Base-by-base conservation (phyloP, 2,329 filamentous ascomycete genomes). In the Xylariaceae sp. region DNA sequence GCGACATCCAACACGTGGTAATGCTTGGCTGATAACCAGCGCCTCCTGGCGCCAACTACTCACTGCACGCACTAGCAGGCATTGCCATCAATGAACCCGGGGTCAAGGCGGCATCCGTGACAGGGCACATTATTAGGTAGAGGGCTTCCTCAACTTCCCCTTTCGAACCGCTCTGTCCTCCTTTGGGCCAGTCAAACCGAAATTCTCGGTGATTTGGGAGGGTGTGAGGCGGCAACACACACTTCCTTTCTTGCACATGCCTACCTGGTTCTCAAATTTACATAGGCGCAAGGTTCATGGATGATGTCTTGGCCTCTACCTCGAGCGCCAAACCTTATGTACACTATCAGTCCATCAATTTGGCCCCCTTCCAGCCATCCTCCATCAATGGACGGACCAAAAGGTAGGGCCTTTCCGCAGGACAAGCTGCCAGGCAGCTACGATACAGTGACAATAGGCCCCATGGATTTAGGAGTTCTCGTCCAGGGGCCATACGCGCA, bases 1-100 rank as follows among this genome's bases (percentile, higher is more conserved):
- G 30, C 39, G 24, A 27, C 36, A 39, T 48, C 43, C 39, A 37
- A 43, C 50, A 53, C 50, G 50, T 53, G 50, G 50, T 47, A 53
- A 27, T 37, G 40, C 50, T 53, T 53, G 39, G 50, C 50, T 47
- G 29, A 35, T 36, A 24, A 36, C n/a, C 30, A 33, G 21, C 33
- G 42, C 29, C 16, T 37, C 29, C 30, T 35, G 18, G 15, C 13
- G 11, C 16, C 21, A 21, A 23, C n/a, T 21, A 5, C 20, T 26
- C 16, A 20, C 30, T 15, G 18, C n/a, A 11, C 13, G 24, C 24
- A 48, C 33, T 13, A 39, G 33, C 9, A 48, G 21, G 26, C 24
- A 15, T 39, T 29, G 2, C 11, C 18, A 33, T 9, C 15, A 16
- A 33, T n/a, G 15, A n/a, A n/a, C 30, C 15, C 15, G 30, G 8